phyloP scores from a whole-genome alignment of 495 filamentous ascomycete species.

The Chaetomidium leptoderma region DNA sequence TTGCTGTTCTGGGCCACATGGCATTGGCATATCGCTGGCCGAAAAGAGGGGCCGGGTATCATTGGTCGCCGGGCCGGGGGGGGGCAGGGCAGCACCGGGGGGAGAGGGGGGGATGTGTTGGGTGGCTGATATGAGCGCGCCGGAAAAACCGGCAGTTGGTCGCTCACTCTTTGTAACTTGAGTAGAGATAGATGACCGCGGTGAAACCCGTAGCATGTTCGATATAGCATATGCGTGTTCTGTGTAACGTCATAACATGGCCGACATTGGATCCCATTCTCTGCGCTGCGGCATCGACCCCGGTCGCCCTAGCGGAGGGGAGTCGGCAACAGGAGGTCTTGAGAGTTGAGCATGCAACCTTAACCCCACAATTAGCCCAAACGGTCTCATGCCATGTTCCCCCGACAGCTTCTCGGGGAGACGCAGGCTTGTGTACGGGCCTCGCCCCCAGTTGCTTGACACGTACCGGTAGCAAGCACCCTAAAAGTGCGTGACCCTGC shows the following conservation, averaged over 20 bases:
- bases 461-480: no score
- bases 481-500: no score
- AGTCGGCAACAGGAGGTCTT: neutral
- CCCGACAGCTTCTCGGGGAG: neutral
- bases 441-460: neutral
- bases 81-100: neutral
- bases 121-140: neutral
- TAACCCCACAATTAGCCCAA: neutral
- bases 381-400: neutral
- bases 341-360: neutral
- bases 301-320: neutral
- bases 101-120: neutral
- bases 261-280: neutral
- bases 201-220: neutral
- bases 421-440: no score
- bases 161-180: neutral
- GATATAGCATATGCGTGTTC: neutral
- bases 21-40: neutral
- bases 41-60: slow-evolving; percentile 2
- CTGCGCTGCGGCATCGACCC: neutral
- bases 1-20: slow-evolving; percentile 9
- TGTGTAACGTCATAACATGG: no score
- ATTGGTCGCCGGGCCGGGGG: slow-evolving; percentile 1
- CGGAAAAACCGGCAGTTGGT: slow-evolving; percentile 7
- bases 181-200: neutral